Evolutionary conservation across 1,284 basidiomycete species (phyloP), one percentile per base, ranked within the genome.

Genomic region (Ustilago cynodontis): DNA sequence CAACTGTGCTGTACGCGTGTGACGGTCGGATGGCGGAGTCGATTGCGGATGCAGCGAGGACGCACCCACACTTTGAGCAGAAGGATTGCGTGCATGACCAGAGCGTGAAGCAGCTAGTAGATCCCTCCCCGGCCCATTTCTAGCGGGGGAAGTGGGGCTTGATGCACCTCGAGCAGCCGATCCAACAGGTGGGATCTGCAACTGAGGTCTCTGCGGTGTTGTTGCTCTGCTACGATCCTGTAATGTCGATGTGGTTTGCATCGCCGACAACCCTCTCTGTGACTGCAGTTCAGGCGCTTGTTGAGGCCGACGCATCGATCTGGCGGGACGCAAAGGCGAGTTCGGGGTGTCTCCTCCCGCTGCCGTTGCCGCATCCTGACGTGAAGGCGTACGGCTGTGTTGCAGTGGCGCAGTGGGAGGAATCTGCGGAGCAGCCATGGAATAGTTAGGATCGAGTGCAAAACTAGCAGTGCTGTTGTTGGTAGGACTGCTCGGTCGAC

Each of bases 241-340:
- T 16, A 41, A n/a, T 10, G 62, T 63, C 39, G 63, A 66, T 16
- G 65, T 49, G 45, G 45, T 35, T 10, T 61, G 55, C 39, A 61
- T 68, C 29, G 55, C 24, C 8, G 57, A 52, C 29, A 68, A 63
- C 43, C 59, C 50, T 24, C 39, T 64, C 47, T 49, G 47, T 24
- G 16, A n/a, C 7, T 59, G 56, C 11, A 65, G 29, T 22, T 71
- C 68, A 26, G 70, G 65, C 10, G 71, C 71, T 49, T 82, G 77
- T 28, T 57, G 60, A 14, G 79, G 79, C 26, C 80, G 67, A 18
- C 80, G 65, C 33, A 71, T 63, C 16, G 79, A 81, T 29, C 80
- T 59, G 10, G 77, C 79, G 6, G 80, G 80, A 20, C 80, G 59
- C 14, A 79, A 56, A n/a, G 80, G 80, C 24, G 76, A 77, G 28